A percentile compares a stretch with the other conserved stretches of the same genome.
phyloP scores from a whole-genome alignment of 768 basidiomycete genomes.

The Tremella mesenterica region DNA sequence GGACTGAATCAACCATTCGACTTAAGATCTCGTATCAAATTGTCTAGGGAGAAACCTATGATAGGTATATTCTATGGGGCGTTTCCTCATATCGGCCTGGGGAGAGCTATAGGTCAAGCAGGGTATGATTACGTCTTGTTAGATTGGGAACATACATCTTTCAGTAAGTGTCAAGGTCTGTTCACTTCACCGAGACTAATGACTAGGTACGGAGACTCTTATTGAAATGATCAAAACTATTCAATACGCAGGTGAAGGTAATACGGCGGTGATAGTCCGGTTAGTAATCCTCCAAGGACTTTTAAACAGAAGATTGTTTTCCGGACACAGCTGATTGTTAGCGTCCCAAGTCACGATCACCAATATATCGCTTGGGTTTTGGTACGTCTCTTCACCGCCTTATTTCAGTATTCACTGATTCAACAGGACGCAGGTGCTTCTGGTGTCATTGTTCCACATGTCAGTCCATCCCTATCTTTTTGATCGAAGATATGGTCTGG shows the following conservation, averaged over 20 bases:
- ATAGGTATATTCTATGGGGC: background rate
- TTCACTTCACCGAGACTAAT: background rate
- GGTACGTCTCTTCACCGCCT: background rate
- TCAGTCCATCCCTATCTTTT: background rate
- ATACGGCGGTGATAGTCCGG: background rate
- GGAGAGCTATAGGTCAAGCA: background rate
- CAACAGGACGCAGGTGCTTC: background rate
- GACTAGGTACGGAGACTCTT: background rate
- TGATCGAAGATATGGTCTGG: too few species aligned
- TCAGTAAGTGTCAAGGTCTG: background rate
- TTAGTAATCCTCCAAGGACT: background rate
- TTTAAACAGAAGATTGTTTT: background rate
- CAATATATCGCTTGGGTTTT: background rate
- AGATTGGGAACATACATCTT: background rate
- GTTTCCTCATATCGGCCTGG: background rate
- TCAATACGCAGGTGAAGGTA: background rate
- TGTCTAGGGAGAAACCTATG: background rate
- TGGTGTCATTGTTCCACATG: background rate
- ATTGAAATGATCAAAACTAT: background rate
- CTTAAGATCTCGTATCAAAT: background rate
- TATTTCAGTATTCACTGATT: background rate
- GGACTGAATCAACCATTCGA: background rate
- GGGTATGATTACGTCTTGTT: background rate
- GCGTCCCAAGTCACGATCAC: background rate
- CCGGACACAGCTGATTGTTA: background rate